Base-by-base conservation (phyloP, 257 asterid species). In the Plantago major region DNA sequence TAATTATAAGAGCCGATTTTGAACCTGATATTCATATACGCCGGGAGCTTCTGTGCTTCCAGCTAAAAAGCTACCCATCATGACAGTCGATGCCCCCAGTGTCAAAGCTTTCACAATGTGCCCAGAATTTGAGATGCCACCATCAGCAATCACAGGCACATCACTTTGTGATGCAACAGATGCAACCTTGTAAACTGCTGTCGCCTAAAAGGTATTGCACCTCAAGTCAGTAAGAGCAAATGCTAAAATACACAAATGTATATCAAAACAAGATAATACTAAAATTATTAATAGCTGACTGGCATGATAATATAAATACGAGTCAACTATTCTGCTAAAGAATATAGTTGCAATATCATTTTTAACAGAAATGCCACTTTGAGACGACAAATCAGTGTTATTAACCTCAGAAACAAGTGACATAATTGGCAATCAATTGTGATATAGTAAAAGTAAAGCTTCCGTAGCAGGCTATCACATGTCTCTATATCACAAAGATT, bases 1-100 rank as follows among this genome's bases (percentile, higher is more conserved):
- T 30, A 12, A 46, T 14, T 11, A 9, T 30, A 19, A 28, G 9
- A 43, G 9, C n/a, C 17, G 43, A 3, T 9, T 62, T 54, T 54
- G 46, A 54, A 90, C 98, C 98, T 85, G 79, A 73, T 71, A 22
- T 70, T 78, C 82, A 33, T 88, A 88, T 22, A 72, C 64, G 10
- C 96, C 96, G 50, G 95, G 96, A 73, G 98, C 90, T 75, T 91
- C 98, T 60, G 12, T 74, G 68, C 96, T 88, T 66, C 98, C 98
- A 17, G 95, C 96, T 72, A 91, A 72, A 81, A 91, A 86, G 78
- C 95, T 84, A 60, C 98, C 88, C 88, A 86, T 88, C 98, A 90
- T 90, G 2, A 80, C 81, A 22, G 98, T 88, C 30, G 98, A 90
- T 66, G 98, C 98, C n/a, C 98, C 98, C 9, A 88, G 84, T 48